Evolutionary conservation across 108 stramenopile species (phyloP), one percentile per base, ranked within the genome.

Genomic region (Skeletonema menzelii): DNA sequence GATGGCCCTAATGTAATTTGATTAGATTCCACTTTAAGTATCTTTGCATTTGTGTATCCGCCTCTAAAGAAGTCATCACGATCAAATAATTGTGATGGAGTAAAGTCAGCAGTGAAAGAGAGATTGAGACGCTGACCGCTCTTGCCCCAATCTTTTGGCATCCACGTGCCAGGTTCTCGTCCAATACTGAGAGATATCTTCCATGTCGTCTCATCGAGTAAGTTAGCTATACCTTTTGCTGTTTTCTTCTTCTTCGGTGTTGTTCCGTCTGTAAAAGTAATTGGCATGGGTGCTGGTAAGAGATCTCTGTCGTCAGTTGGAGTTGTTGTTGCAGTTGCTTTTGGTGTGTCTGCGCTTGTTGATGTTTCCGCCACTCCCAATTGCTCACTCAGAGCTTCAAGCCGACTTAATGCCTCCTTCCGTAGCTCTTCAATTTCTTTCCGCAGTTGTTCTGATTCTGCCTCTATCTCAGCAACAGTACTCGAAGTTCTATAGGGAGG

Each of bases 91-190:
- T 75, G 79, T 6, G 89, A 77, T 11, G 69, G 20, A 2, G 87
- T 72, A 61, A 94, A 90, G 40, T 91, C 87, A 7, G 82, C 56
- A 28, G 76, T 79, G 57, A 94, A 78, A 22, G 86, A 71, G 38
- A 94, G 56, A 27, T 71, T 68, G 35, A 94, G 69, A 32, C 87
- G 84, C 15, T 87, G 78, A 7, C 89, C 92, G 47, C 71, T 77
- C 10, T 49, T 67, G 0, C 92, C 92, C 92, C 92, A 93, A 12
- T 70, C 68, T 63, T 78, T 73, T n/a, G 92, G 92, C 93, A 94
- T 94, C 91, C 91, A 89, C 28, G 91, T 65, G 56, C 82, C 82
- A 4, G 77, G 77, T 63, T 89, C 89, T 56, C 93, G 76, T 27
- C 90, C 90, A 47, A 94, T 72, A 67, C 83, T 81, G 24, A 90